phyloP scores from a whole-genome alignment of 116 monocot species.

The Thalassia testudinum region DNA sequence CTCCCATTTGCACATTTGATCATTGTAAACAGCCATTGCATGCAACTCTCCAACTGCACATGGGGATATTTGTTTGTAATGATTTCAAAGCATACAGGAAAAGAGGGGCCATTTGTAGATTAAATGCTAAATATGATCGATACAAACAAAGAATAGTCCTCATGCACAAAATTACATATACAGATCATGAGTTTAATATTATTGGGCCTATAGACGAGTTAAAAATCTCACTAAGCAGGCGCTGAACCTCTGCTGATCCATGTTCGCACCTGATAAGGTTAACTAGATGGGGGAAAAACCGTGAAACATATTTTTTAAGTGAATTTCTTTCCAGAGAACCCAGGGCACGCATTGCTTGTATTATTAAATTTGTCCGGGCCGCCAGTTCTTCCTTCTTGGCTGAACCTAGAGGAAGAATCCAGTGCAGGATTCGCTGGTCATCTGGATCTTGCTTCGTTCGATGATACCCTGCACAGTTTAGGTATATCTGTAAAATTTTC shows the following conservation, averaged over 20 bases:
- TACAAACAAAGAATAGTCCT: too few species aligned
- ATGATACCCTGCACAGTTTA: slow-evolving; percentile 41
- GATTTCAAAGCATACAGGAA: too few species aligned
- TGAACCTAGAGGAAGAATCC: slow-evolving; percentile 49
- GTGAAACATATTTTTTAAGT: slow-evolving; percentile 40
- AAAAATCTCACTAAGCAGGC: slow-evolving; percentile 51
- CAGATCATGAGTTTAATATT: slow-evolving; percentile 23
- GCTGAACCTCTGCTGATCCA: slow-evolving; percentile 66
- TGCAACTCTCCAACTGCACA: too few species aligned
- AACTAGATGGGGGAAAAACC: slow-evolving; percentile 71
- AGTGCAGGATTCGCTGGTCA: slow-evolving; percentile 13
- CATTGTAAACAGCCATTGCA: too few species aligned
- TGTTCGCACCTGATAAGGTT: slow-evolving; percentile 76
- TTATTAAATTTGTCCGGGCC: slow-evolving; percentile 36
- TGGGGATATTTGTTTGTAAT: too few species aligned
- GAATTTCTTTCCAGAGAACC: slow-evolving; percentile 35
- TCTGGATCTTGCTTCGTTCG: slow-evolving; percentile 10
- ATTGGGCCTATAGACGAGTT: slow-evolving; percentile 55
- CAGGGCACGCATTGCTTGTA: slow-evolving; percentile 32
- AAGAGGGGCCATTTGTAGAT: too few species aligned
- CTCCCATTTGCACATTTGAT: too few species aligned
- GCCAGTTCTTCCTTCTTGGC: slow-evolving; percentile 84
- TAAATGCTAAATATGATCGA: too few species aligned
- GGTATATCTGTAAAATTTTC: slow-evolving; percentile 54
- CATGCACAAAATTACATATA: too few species aligned